Percentiles rank a stretch among this genome's conserved stretches.
Evolutionary conservation across 139 green algal genomes (phyloP).

Genomic region (Asterochloris erici): DNA sequence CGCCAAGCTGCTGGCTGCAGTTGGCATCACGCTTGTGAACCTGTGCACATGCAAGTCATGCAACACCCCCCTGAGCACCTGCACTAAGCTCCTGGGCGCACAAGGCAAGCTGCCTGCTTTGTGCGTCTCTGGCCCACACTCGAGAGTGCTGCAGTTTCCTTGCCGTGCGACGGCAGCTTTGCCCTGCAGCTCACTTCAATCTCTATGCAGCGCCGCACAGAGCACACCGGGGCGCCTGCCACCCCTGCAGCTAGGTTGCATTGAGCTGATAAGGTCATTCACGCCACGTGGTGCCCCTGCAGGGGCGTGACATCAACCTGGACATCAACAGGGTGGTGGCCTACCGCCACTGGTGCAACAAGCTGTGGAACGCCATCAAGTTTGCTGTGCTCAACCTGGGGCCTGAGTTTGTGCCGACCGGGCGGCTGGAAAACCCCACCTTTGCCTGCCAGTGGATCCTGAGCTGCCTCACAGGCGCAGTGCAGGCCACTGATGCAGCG

Average conservation of each 20-base stretch:
- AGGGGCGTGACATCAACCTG: slow-evolving; percentile 90
- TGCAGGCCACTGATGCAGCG: slow-evolving; percentile 26
- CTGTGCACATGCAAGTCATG: too few species aligned
- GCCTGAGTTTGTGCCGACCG: slow-evolving; percentile 45
- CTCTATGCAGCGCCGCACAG: too few species aligned
- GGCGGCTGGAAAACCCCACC: slow-evolving; percentile 10
- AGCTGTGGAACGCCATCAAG: slow-evolving; percentile 96
- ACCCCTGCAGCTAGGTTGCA: background rate
- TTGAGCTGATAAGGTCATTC: slow-evolving; percentile 2
- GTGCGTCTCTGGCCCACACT: too few species aligned
- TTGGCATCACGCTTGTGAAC: too few species aligned
- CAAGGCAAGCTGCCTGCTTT: too few species aligned
- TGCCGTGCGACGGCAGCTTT: too few species aligned
- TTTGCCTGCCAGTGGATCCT: slow-evolving; percentile 77
- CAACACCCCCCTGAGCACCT: too few species aligned
- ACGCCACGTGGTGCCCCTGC: slow-evolving; percentile 7
- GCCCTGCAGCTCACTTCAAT: too few species aligned
- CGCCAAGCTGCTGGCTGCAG: too few species aligned
- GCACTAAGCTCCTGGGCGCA: too few species aligned
- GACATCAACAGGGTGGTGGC: slow-evolving; percentile 95
- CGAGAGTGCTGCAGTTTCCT: too few species aligned
- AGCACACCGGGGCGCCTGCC: too few species aligned
- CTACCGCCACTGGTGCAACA: slow-evolving; percentile 98
- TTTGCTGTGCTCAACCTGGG: slow-evolving; percentile 93
- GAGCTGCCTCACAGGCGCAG: slow-evolving; percentile 56